Percentiles rank a stretch among this genome's conserved stretches.
These are phyloP conservation scores for Ganoderma lingzhi DNA, from an alignment of 1,284 basidiomycete genomes.

Conservation along the genomic window DNA sequence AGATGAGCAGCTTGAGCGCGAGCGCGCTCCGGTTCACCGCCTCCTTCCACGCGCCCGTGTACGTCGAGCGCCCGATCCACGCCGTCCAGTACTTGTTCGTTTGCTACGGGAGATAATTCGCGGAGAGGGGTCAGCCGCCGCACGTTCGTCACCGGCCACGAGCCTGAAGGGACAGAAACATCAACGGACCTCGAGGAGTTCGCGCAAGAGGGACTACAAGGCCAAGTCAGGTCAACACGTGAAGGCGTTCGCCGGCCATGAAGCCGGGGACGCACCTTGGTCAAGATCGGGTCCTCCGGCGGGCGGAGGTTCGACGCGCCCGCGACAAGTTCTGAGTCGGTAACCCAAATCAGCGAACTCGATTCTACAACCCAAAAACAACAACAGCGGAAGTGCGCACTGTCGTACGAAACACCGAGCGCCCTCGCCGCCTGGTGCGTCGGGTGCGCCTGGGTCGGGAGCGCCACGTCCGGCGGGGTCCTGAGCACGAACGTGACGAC, in stretches of 20 bases:
- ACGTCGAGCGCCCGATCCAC: constrained; percentile 86
- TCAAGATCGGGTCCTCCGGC: constrained; percentile 68
- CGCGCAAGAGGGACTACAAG: constrained; percentile 58
- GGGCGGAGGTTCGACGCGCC: constrained; percentile 61
- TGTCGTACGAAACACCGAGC: constrained; percentile 58
- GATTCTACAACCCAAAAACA: background rate
- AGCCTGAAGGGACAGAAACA: background rate
- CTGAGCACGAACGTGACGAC: constrained; percentile 86
- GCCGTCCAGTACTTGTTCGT: constrained; percentile 88
- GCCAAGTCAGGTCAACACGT: background rate
- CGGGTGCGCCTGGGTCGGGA: constrained; percentile 38
- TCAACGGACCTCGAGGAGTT: constrained; percentile 57
- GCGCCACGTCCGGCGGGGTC: constrained; percentile 54
- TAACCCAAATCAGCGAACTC: background rate
- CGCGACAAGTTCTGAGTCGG: constrained; percentile 50
- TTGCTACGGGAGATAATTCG: constrained; percentile 46
- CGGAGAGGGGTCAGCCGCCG: background rate
- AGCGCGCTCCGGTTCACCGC: constrained; percentile 88
- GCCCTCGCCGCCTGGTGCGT: constrained; percentile 49
- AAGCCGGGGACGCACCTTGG: constrained; percentile 49
- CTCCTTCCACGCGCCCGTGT: constrained; percentile 94
- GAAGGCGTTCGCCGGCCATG: background rate
- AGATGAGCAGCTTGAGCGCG: constrained; percentile 88
- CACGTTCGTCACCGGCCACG: background rate
- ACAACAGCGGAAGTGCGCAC: constrained; percentile 36